Evolutionary conservation across 2,329 filamentous ascomycete species (phyloP).

Genomic region (Scedosporium aurantiacum): DNA sequence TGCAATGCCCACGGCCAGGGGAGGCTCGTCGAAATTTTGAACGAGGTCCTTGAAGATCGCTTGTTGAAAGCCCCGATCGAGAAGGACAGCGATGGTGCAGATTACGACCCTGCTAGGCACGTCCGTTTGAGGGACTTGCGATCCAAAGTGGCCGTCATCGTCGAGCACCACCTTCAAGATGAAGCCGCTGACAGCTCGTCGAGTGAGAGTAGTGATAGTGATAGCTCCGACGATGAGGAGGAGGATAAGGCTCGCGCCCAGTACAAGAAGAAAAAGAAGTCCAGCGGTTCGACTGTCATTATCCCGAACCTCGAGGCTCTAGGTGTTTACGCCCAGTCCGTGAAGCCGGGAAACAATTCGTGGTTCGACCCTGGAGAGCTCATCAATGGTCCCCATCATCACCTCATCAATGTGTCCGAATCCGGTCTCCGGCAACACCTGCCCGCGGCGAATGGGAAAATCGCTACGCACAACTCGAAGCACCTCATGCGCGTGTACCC

Average conservation of each 20-base stretch:
- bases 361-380: constrained; percentile 45
- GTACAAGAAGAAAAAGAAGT: constrained; percentile 44
- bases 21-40: constrained; percentile 54
- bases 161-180: constrained; percentile 51
- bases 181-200: constrained; percentile 27
- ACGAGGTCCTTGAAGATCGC: constrained; percentile 48
- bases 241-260: constrained; percentile 33
- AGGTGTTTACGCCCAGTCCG: constrained; percentile 59
- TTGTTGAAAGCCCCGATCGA: constrained; percentile 47
- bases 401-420: constrained; percentile 61
- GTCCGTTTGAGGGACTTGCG: constrained; percentile 49
- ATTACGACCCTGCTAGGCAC: constrained; percentile 33
- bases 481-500: constrained; percentile 63
- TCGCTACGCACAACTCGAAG: constrained; percentile 48
- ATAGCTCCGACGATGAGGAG: constrained; percentile 32
- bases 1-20: constrained; percentile 48
- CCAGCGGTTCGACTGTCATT: constrained; percentile 35
- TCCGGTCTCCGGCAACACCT: constrained; percentile 43
- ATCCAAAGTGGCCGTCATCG: constrained; percentile 54
- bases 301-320: constrained; percentile 54
- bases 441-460: constrained; percentile 31
- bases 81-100: constrained; percentile 29
- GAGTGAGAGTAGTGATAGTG: constrained; percentile 22
- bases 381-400: constrained; percentile 49
- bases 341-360: constrained; percentile 54